Evolutionary conservation across 1,284 basidiomycete species (phyloP).

Genomic region (Amylostereum areolatum): DNA sequence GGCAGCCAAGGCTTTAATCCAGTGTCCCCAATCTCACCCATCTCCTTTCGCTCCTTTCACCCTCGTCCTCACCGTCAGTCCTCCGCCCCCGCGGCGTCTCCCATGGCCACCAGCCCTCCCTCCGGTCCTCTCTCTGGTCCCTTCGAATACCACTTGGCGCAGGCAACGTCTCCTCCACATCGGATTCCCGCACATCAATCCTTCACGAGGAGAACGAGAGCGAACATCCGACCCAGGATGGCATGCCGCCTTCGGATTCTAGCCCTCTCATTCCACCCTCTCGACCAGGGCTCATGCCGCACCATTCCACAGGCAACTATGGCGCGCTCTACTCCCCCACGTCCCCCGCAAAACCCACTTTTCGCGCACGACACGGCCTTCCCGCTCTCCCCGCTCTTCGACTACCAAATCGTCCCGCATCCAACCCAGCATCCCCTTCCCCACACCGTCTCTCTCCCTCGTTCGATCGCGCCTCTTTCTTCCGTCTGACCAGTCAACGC

Average conservation of each 20-base stretch:
- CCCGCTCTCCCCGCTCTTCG: conserved; percentile 29
- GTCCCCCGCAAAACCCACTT: conserved; percentile 22
- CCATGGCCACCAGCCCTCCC: conserved; percentile 10
- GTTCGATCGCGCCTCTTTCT: conserved; percentile 25
- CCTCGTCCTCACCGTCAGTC: not conserved
- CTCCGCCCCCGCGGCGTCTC: not conserved
- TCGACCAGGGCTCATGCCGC: conserved; percentile 5
- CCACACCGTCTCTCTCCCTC: conserved; percentile 11
- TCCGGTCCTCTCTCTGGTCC: conserved; percentile 29
- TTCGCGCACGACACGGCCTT: conserved; percentile 27
- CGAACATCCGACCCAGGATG: conserved; percentile 8
- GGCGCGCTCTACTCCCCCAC: conserved; percentile 37
- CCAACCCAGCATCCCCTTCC: conserved; percentile 21
- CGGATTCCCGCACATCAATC: conserved; percentile 22
- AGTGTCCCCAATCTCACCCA: too few relatives aligned
- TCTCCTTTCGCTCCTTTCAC: not conserved
- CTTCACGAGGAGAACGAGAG: conserved; percentile 8
- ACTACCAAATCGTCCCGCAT: conserved; percentile 26
- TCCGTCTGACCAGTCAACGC: conserved; percentile 40
- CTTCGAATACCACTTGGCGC: conserved; percentile 40
- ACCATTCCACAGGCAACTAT: conserved; percentile 29
- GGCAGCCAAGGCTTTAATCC: too few relatives aligned
- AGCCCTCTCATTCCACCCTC: conserved; percentile 20
- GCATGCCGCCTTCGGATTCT: conserved; percentile 13
- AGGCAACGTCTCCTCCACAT: conserved; percentile 47